Evolutionary conservation across 2,329 filamentous ascomycete genomes (phyloP).

Genomic region (Leptographium galeiforme): DNA sequence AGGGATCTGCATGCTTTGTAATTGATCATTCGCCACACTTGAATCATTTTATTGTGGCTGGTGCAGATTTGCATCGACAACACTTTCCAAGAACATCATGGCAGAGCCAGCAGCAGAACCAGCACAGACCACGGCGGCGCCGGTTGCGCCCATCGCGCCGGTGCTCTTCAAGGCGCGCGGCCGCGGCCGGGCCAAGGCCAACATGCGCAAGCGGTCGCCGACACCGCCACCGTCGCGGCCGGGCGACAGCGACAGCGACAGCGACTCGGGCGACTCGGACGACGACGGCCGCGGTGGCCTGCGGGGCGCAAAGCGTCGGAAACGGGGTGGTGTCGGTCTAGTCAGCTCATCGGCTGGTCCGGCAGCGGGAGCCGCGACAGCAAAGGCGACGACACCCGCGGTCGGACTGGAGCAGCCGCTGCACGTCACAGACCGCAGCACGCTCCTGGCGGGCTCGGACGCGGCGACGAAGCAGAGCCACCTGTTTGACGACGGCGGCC

Average conservation of each 20-base stretch:
- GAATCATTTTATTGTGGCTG: too few species aligned
- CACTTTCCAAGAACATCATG: background rate
- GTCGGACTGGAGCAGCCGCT: conserved; percentile 5
- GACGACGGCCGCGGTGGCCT: conserved; percentile 50
- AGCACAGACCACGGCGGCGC: conserved; percentile 22
- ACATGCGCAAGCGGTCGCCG: conserved; percentile 65
- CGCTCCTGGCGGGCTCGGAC: conserved; percentile 53
- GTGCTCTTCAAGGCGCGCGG: conserved; percentile 78
- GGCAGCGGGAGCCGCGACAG: conserved; percentile 8
- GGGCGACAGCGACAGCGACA: conserved; percentile 41
- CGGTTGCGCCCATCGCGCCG: conserved; percentile 6
- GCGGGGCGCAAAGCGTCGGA: conserved; percentile 59
- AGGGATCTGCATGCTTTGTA: too few species aligned
- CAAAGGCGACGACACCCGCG: background rate
- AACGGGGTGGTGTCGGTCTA: conserved; percentile 24
- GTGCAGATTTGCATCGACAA: too few species aligned
- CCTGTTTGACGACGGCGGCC: conserved; percentile 27
- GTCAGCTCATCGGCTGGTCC: conserved; percentile 23
- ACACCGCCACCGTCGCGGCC: conserved; percentile 56
- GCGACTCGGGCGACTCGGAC: conserved; percentile 51
- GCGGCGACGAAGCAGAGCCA: conserved; percentile 80
- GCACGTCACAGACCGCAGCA: conserved; percentile 42
- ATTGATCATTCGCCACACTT: too few species aligned
- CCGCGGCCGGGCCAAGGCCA: conserved; percentile 56
- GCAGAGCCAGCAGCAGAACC: background rate